Percentiles rank a stretch among this genome's conserved stretches.
These are phyloP conservation scores for Kwoniella europaea DNA, from an alignment of 768 basidiomycete genomes.

Conservation along the genomic window DNA sequence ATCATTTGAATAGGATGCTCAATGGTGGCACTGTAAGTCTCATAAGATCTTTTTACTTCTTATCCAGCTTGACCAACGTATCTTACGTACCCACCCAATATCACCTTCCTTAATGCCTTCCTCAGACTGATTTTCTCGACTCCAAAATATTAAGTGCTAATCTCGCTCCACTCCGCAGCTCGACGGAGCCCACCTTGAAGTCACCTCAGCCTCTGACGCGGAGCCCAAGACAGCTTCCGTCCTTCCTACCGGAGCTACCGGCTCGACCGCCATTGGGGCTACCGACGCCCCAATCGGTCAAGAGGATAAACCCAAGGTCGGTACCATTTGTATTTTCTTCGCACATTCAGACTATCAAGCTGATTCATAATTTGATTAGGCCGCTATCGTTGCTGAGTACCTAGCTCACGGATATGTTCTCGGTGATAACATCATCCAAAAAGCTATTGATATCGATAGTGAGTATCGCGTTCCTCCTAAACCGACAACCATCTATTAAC, in stretches of 20 bases:
- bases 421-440: slow-evolving; percentile 74
- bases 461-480: slow-evolving; percentile 21
- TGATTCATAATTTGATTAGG: slow-evolving; percentile 22
- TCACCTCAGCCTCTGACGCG: slow-evolving; percentile 69
- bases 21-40: slow-evolving; percentile 57
- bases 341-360: background rate
- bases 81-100: background rate
- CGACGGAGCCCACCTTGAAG: slow-evolving; percentile 71
- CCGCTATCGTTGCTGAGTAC: slow-evolving; percentile 85
- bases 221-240: slow-evolving; percentile 49
- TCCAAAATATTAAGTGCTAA: background rate
- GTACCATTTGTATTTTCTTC: slow-evolving; percentile 17
- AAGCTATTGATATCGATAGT: slow-evolving; percentile 61
- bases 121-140: background rate
- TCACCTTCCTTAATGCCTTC: slow-evolving; percentile 33
- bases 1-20: slow-evolving; percentile 58
- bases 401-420: slow-evolving; percentile 86
- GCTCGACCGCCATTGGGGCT: slow-evolving; percentile 53
- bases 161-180: slow-evolving; percentile 58
- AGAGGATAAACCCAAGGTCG: slow-evolving; percentile 76
- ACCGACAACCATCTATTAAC: background rate
- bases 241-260: slow-evolving; percentile 51
- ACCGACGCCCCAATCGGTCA: slow-evolving; percentile 65
- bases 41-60: background rate
- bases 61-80: background rate